These are phyloP conservation scores for Talaromyces sp. DNA, from an alignment of 2,329 filamentous ascomycete species.

Conservation along the genomic window DNA sequence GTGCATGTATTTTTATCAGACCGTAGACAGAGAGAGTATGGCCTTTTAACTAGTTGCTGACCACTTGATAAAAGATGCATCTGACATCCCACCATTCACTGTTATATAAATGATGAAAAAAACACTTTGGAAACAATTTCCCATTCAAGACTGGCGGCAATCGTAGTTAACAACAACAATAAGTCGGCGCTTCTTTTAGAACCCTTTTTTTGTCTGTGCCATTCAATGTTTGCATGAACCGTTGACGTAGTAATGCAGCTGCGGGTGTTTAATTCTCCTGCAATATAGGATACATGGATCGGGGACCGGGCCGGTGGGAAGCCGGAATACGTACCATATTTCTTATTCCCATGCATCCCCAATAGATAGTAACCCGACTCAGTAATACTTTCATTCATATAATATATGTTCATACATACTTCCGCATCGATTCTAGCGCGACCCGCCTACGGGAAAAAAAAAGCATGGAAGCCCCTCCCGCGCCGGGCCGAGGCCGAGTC, in stretches of 20 bases:
- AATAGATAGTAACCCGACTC: neutral
- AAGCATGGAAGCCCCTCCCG: conserved; percentile 7
- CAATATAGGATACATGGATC: no score
- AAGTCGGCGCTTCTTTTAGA: neutral
- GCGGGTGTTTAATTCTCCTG: no score
- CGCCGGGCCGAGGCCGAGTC: conserved; percentile 11
- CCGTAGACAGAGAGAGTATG: no score
- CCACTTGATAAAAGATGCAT: neutral
- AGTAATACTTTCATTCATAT: neutral
- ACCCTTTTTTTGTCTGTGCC: neutral
- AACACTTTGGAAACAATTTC: neutral
- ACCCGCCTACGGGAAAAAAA: neutral
- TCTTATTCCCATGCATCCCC: neutral
- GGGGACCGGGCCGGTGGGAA: neutral
- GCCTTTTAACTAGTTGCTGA: neutral
- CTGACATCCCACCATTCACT: no score
- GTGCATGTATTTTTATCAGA: neutral
- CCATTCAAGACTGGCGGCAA: neutral
- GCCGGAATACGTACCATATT: neutral
- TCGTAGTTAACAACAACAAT: neutral
- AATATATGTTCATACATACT: neutral
- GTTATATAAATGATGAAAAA: neutral
- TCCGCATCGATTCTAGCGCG: neutral
- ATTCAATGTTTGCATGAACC: neutral
- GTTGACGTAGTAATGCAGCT: neutral